Evolutionary conservation across 441 rosid species (phyloP).

Genomic region (Hura crepitans): DNA sequence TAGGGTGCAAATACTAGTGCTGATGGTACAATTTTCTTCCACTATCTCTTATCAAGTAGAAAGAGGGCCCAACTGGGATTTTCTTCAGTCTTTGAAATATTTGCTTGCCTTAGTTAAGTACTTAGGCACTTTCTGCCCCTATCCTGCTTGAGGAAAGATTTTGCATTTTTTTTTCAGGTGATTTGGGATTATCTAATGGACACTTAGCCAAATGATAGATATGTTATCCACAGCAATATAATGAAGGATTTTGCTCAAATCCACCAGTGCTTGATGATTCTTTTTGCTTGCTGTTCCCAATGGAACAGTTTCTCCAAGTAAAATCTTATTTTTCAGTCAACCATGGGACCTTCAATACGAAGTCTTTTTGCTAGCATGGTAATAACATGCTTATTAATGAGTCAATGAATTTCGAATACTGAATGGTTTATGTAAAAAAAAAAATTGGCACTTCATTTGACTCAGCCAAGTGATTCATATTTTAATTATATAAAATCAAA

Average conservation of each 20-base stretch:
- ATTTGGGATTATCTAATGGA: not conserved
- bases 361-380: no score
- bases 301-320: not conserved
- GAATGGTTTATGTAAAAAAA: no score
- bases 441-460: no score
- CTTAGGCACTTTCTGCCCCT: not conserved
- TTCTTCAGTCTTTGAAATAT: conserved; percentile 1
- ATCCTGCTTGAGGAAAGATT: not conserved
- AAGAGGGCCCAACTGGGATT: conserved; percentile 7
- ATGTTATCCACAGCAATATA: no score
- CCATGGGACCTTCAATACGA: no score
- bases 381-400: no score
- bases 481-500: no score
- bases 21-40: conserved; percentile 18
- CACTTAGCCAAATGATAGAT: conserved; percentile 2
- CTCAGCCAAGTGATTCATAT: no score
- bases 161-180: not conserved
- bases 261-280: not conserved
- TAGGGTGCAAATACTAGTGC: conserved; percentile 23
- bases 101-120: not conserved
- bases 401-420: no score
- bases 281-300: not conserved
- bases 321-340: not conserved
- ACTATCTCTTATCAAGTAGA: conserved; percentile 13
- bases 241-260: no score